A percentile compares a stretch with the other conserved stretches of the same genome.
These are phyloP conservation scores for Alectoria sarmentosa DNA, from an alignment of 495 filamentous ascomycete species.

Conservation along the genomic window DNA sequence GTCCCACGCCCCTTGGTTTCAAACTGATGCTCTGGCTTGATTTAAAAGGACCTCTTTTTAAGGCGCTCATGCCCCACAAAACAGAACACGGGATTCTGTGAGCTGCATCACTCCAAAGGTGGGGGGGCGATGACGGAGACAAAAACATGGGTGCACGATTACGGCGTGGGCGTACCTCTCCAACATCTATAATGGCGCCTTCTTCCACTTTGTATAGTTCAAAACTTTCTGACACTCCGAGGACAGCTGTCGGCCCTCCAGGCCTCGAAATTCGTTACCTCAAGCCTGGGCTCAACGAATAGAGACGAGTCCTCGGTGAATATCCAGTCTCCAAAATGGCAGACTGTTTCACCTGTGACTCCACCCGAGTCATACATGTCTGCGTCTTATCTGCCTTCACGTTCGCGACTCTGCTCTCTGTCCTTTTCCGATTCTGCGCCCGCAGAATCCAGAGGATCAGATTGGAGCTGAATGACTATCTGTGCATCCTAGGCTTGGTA, in stretches of 20 bases:
- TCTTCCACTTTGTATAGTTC: too few species aligned
- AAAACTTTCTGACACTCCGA: too few species aligned
- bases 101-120: too few species aligned
- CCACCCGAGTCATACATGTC: constrained; percentile 13
- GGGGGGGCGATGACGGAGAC: too few species aligned
- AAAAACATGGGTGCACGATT: background rate
- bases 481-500: constrained; percentile 18
- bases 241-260: too few species aligned
- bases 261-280: too few species aligned
- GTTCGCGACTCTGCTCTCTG: constrained; percentile 7
- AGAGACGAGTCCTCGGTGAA: too few species aligned
- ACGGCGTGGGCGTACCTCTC: background rate
- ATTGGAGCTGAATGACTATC: constrained; percentile 18
- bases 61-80: background rate
- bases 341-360: constrained; percentile 7
- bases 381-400: constrained; percentile 14
- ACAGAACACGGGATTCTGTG: background rate
- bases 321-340: background rate
- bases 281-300: too few species aligned
- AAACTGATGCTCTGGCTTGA: too few species aligned
- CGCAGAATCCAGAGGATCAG: constrained; percentile 18
- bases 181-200: too few species aligned
- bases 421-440: constrained; percentile 13
- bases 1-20: background rate
- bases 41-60: background rate